phyloP scores from a whole-genome alignment of 345 rosid species.

The Eucalyptus lansdowneana region DNA sequence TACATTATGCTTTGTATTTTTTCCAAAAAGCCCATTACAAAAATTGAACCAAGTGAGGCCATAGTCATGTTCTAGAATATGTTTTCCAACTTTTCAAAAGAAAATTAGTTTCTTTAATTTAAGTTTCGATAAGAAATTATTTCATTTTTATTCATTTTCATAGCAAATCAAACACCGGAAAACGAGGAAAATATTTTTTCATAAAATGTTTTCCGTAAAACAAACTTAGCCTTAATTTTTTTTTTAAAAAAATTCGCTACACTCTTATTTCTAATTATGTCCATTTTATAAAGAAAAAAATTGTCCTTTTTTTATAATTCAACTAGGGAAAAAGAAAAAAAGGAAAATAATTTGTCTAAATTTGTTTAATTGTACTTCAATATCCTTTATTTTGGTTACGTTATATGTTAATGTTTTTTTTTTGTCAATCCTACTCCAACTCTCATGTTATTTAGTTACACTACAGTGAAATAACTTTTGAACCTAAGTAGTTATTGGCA shows the following conservation, averaged over 20 bases:
- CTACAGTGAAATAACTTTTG: no score
- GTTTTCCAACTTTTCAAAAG: background rate
- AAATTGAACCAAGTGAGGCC: fast-evolving
- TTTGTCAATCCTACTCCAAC: no score
- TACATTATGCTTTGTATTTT: fast-evolving
- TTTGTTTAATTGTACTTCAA: background rate
- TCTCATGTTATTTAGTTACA: no score
- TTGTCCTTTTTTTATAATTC: no score
- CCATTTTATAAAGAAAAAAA: background rate
- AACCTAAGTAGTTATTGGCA: no score
- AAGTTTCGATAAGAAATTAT: no score
- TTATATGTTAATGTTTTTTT: no score
- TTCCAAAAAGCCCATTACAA: fast-evolving
- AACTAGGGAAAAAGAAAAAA: fast-evolving
- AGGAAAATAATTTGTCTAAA: background rate
- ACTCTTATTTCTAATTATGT: background rate
- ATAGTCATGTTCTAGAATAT: fast-evolving
- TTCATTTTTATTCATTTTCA: fast-evolving
- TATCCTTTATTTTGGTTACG: background rate
- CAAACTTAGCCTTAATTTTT: no score
- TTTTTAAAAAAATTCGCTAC: no score
- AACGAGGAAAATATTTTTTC: background rate
- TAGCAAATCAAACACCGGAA: fast-evolving
- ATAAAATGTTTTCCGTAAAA: background rate
- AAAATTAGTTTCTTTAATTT: no score